Evolutionary conservation across 768 basidiomycete genomes (phyloP).

Genomic region (Boletellus ananas): DNA sequence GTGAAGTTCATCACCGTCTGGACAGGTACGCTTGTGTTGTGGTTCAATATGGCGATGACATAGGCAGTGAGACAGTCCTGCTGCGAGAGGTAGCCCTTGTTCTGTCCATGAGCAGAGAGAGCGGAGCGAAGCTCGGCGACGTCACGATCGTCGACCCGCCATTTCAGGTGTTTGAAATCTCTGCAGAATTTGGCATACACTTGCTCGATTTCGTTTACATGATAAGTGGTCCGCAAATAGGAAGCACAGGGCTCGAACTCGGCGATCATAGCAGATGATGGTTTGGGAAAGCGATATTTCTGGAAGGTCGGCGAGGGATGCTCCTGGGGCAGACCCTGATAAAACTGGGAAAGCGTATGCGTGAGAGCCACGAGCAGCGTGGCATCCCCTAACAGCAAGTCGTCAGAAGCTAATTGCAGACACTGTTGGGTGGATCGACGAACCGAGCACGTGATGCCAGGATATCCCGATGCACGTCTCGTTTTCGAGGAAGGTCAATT

Average conservation of each 20-base stretch:
- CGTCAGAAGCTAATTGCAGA: neutral
- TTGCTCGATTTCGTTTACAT: conserved; percentile 18
- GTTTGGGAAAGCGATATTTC: conserved; percentile 21
- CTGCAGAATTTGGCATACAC: conserved; percentile 10
- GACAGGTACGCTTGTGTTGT: too few species aligned
- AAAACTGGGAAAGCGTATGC: conserved; percentile 28
- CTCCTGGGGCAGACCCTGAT: conserved; percentile 17
- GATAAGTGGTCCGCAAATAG: conserved; percentile 22
- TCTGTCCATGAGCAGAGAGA: neutral
- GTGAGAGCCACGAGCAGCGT: conserved; percentile 27
- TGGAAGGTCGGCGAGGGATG: conserved; percentile 21
- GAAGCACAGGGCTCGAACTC: conserved; percentile 21
- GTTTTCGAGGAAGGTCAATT: conserved; percentile 20
- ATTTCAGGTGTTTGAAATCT: conserved; percentile 14
- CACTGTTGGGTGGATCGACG: neutral
- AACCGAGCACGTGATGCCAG: conserved; percentile 35
- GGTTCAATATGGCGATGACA: too few species aligned
- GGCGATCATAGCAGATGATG: conserved; percentile 7
- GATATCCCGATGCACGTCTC: conserved; percentile 32
- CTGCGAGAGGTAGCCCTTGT: too few species aligned
- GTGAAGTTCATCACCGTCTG: too few species aligned
- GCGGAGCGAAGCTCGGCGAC: conserved; percentile 15
- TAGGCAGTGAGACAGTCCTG: too few species aligned
- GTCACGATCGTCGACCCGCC: conserved; percentile 8
- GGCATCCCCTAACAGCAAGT: conserved; percentile 26